phyloP scores from a whole-genome alignment of 352 stramenopile species.

The Phytophthora megakarya region DNA sequence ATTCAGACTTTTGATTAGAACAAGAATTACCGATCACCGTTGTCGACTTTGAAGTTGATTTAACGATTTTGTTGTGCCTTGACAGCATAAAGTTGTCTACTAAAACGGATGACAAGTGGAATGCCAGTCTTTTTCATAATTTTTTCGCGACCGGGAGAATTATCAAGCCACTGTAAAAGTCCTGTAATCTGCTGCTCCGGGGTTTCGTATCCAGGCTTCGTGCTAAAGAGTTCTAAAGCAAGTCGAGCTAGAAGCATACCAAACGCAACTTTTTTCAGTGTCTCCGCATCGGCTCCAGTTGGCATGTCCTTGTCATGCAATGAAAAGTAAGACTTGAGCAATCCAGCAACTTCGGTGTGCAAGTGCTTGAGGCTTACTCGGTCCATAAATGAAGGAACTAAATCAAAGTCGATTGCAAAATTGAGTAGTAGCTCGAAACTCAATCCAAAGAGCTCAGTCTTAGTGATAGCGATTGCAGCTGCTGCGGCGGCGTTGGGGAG shows the following conservation, averaged over 20 bases:
- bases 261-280: conserved; percentile 76
- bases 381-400: conserved; percentile 83
- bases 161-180: conserved; percentile 80
- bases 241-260: conserved; percentile 64
- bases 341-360: conserved; percentile 58
- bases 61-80: conserved; percentile 14
- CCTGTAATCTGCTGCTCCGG: conserved; percentile 72
- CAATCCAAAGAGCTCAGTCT: conserved; percentile 61
- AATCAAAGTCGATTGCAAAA: conserved; percentile 83
- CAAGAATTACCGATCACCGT: not conserved
- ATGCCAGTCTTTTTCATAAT: conserved; percentile 68
- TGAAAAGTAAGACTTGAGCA: conserved; percentile 68
- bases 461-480: conserved; percentile 27
- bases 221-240: conserved; percentile 70
- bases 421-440: conserved; percentile 67
- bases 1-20: conserved; percentile 11
- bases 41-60: not conserved
- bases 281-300: conserved; percentile 60
- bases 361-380: conserved; percentile 75
- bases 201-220: conserved; percentile 72
- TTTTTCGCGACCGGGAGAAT: conserved; percentile 69
- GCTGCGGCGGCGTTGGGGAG: conserved; percentile 32
- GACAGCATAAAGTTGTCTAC: conserved; percentile 62
- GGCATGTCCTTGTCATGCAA: conserved; percentile 56
- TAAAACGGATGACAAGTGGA: conserved; percentile 77